A percentile compares a stretch with the other conserved stretches of the same genome.
Evolutionary conservation across 2,329 filamentous ascomycete species (phyloP).

Genomic region (Penicillium expansum): DNA sequence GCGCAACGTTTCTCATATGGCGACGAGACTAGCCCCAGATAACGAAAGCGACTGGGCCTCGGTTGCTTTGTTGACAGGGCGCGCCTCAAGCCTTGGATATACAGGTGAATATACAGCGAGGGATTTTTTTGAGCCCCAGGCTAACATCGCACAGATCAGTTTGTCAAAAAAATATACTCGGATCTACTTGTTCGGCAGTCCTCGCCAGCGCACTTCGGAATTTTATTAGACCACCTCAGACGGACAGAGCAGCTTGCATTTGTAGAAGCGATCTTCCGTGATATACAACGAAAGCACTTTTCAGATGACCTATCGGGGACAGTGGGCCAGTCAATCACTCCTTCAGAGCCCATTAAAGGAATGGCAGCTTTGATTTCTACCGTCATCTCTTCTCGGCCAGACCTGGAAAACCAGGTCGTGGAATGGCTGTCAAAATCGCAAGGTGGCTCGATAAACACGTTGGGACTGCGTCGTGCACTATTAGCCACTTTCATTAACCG

Average conservation of each 20-base stretch:
- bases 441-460: conserved; percentile 62
- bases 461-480: conserved; percentile 66
- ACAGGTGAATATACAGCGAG: conserved; percentile 50
- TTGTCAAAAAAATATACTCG: conserved; percentile 42
- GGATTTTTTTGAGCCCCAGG: not conserved
- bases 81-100: conserved; percentile 70
- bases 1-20: conserved; percentile 54
- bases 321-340: conserved; percentile 5
- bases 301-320: conserved; percentile 18
- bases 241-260: conserved; percentile 49
- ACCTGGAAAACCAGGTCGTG: conserved; percentile 55
- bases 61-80: conserved; percentile 50
- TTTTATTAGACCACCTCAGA: conserved; percentile 45
- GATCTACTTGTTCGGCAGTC: conserved; percentile 33
- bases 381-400: conserved; percentile 50
- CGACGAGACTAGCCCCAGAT: conserved; percentile 41
- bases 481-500: conserved; percentile 57
- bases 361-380: conserved; percentile 56
- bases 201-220: conserved; percentile 32
- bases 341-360: conserved; percentile 50
- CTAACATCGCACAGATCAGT: conserved; percentile 35
- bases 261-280: conserved; percentile 46
- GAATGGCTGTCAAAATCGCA: conserved; percentile 65
- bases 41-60: conserved; percentile 33
- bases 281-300: conserved; percentile 44